These are phyloP conservation scores for Ganoderma sinense DNA, from an alignment of 1,284 basidiomycete genomes.

Conservation along the genomic window DNA sequence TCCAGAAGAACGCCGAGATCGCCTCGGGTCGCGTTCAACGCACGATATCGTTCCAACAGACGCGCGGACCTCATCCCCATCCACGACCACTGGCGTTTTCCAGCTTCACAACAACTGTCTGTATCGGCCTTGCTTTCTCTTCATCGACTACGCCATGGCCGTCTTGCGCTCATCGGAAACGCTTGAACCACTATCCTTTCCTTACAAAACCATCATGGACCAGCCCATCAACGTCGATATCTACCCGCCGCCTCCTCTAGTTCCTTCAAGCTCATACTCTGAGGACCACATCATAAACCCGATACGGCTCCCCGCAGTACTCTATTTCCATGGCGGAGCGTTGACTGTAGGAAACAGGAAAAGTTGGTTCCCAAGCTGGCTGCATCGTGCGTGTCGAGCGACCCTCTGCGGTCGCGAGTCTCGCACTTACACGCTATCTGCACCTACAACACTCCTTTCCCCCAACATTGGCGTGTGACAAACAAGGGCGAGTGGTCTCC, in stretches of 20 bases:
- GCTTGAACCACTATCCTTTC: constrained; percentile 19
- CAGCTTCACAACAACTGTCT: background rate
- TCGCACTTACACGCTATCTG: background rate
- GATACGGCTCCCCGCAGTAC: constrained; percentile 48
- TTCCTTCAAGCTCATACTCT: background rate
- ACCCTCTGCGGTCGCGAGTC: background rate
- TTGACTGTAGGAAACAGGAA: constrained; percentile 61
- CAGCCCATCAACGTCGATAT: constrained; percentile 32
- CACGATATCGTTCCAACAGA: background rate
- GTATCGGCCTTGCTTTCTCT: too few relatives aligned
- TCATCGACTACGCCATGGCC: too few relatives aligned
- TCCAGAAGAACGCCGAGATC: background rate
- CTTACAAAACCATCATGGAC: constrained; percentile 29
- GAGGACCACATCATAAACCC: background rate
- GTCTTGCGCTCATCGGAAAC: too few relatives aligned
- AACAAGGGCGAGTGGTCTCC: constrained; percentile 22
- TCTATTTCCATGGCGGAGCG: constrained; percentile 74
- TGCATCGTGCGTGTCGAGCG: constrained; percentile 54
- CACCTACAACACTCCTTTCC: background rate
- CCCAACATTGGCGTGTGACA: background rate
- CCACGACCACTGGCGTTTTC: background rate
- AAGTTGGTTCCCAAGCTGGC: constrained; percentile 70
- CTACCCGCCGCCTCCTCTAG: constrained; percentile 30
- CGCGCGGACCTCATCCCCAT: background rate
- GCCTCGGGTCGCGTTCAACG: constrained; percentile 13